Evolutionary conservation across 768 basidiomycete genomes (phyloP), one percentile per base, ranked within the genome.

Genomic region (Lentinus brumalis): DNA sequence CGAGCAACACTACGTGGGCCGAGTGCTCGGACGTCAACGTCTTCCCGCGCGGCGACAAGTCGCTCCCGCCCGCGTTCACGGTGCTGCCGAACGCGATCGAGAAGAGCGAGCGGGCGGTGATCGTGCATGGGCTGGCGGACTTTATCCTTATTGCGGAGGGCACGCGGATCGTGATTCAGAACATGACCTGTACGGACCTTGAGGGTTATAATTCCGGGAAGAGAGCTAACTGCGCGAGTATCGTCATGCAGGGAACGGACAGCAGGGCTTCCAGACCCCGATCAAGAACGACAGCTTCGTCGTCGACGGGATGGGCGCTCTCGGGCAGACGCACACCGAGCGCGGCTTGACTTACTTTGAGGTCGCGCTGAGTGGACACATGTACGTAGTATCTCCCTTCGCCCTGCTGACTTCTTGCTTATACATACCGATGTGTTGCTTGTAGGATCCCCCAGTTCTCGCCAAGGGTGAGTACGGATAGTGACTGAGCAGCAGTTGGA

Each of bases 61-160:
- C 87, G 61, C 73, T 81, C 3, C 88, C 88, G 0, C 79, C 88
- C 8, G 80, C 83, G 0, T 78, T 90, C 53, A 83, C 78, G 5
- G 87, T 91, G 1, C 77, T 92, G 4, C 88, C 90, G 5, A 86
- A 77, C 62, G 88, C 89, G 56, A 91, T 92, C 56, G 87, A 90
- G 73, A 90, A 89, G 78, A 90, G 78, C 70, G 75, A 83, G 55
- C 78, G 88, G 53, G 82, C 78, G 2, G 86, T 91, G 14, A 86
- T 92, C 56, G 78, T 85, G 5, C 89, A 92, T 53, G 90, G 90
- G 0, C 76, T 90, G 52, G 87, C 83, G 0, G 90, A 92, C 71
- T 92, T 84, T 66, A 79, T 88, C 58, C 75, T 89, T 38, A 89
- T 92, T 52, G 83, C 89, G 10, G 86, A 90, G 62, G 91, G 90